These are phyloP conservation scores for Salix dunnii DNA, from an alignment of 345 rosid species.

Conservation along the genomic window DNA sequence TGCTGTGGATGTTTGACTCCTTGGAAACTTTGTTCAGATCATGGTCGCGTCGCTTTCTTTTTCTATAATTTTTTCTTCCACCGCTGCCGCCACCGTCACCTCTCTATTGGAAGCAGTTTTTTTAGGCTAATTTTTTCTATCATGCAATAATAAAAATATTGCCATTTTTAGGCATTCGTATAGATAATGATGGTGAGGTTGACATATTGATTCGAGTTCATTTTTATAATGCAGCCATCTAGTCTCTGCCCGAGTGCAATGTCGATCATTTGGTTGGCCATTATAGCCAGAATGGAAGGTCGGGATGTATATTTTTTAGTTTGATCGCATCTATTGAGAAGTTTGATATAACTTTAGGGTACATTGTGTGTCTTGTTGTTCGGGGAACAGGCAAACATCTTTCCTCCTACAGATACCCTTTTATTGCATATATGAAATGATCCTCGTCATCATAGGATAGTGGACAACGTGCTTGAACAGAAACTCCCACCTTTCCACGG, in stretches of 20 bases:
- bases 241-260: slow-evolving; percentile 11
- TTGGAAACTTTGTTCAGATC: slow-evolving; percentile 15
- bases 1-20: slow-evolving; percentile 34
- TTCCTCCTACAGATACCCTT: slow-evolving; percentile 4
- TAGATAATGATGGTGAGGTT: slow-evolving; percentile 22
- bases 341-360: slow-evolving; percentile 33
- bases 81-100: not conserved
- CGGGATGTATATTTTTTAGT: not conserved
- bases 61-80: not conserved
- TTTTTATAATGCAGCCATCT: not conserved
- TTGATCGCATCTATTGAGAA: slow-evolving; percentile 10
- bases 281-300: slow-evolving; percentile 10
- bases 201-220: not conserved
- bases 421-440: not conserved
- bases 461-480: slow-evolving; percentile 35
- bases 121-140: not conserved
- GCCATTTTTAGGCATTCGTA: not conserved
- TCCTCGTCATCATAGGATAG: slow-evolving; percentile 1
- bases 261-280: slow-evolving; percentile 31
- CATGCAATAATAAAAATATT: not conserved
- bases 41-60: slow-evolving; percentile 20
- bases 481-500: slow-evolving; percentile 21
- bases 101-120: not conserved
- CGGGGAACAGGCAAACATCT: slow-evolving; percentile 33
- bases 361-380: slow-evolving; percentile 25